phyloP scores from a whole-genome alignment of 192 early-diverging fungal genomes.

The Podila minutissima region DNA sequence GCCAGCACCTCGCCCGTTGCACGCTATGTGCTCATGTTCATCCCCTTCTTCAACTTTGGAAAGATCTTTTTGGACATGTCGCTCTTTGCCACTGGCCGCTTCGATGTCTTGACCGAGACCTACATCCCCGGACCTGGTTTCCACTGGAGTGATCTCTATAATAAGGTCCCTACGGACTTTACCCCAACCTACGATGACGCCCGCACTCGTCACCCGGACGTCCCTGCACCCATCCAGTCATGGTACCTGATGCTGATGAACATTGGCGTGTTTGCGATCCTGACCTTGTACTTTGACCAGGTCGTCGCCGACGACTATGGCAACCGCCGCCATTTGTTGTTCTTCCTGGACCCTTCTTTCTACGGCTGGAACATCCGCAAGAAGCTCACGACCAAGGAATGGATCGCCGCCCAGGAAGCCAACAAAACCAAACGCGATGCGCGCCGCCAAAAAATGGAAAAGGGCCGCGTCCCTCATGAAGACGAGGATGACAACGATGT shows the following conservation, averaged over 20 bases:
- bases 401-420: constrained; percentile 52
- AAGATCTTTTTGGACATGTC: constrained; percentile 79
- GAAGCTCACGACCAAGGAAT: constrained; percentile 45
- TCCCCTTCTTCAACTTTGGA: constrained; percentile 70
- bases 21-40: constrained; percentile 47
- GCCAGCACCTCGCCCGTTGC: constrained; percentile 22
- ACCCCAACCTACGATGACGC: constrained; percentile 58
- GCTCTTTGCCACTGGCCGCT: constrained; percentile 51
- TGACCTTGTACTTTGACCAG: constrained; percentile 80
- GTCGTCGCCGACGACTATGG: constrained; percentile 85
- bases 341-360: constrained; percentile 74
- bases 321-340: constrained; percentile 54
- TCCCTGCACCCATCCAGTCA: constrained; percentile 67
- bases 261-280: constrained; percentile 62
- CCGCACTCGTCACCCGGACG: constrained; percentile 53
- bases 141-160: constrained; percentile 58
- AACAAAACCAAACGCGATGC: constrained; percentile 35
- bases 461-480: constrained; percentile 20
- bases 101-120: constrained; percentile 65
- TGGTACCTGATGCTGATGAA: constrained; percentile 77
- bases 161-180: constrained; percentile 48
- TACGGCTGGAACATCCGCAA: constrained; percentile 66
- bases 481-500: constrained; percentile 67
- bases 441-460: constrained; percentile 10
- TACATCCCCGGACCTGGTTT: constrained; percentile 77